Evolutionary conservation across 2,329 filamentous ascomycete genomes (phyloP), one percentile per base, ranked within the genome.

Genomic region (Podosphaera xanthii): DNA sequence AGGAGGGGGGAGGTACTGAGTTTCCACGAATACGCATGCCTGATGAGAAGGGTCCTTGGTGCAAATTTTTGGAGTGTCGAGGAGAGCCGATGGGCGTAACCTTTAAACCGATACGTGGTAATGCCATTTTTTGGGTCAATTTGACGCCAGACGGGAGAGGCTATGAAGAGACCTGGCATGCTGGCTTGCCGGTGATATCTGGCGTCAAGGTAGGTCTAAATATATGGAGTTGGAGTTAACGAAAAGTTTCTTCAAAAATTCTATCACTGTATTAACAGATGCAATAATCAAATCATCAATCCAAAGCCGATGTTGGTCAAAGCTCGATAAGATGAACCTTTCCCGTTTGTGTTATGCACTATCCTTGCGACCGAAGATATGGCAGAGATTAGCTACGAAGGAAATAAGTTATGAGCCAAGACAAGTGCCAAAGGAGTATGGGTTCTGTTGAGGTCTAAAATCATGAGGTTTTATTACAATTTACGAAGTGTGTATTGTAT

Each of bases 71-170:
- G 33, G 77, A 81, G 59, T 82, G 78, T 64, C 69, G 65, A 1
- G 59, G 50, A 10, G 52, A 63, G 35, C 14, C 30, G 2, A 62
- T 55, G 6, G 79, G 79, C 0, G 71, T 81, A 0, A 79, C 76
- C 0, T 82, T 83, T 65, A 78, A 76, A 65, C 75, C 79, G 0
- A 73, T 76, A 48, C 73, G 72, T 60, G 77, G 78, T 0, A 79
- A 79, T 69, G 80, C 79, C 1, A 74, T 83, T 1, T 83, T 77
- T 60, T 83, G 80, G 80, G 75, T 77, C 69, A 83, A 83, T 67
- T 71, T 82, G 60, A 70, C 75, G 46, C 62, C 70, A 0, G 76
- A 81, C 67, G 79, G 79, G 2, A 72, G 69, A 31, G 78, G 78
- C 10, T 79, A 78, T 64, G 71, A 73, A 60, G 77, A 82, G 68